These are phyloP conservation scores for Mucor indicus DNA, from an alignment of 371 early-diverging fungal genomes.

Conservation along the genomic window DNA sequence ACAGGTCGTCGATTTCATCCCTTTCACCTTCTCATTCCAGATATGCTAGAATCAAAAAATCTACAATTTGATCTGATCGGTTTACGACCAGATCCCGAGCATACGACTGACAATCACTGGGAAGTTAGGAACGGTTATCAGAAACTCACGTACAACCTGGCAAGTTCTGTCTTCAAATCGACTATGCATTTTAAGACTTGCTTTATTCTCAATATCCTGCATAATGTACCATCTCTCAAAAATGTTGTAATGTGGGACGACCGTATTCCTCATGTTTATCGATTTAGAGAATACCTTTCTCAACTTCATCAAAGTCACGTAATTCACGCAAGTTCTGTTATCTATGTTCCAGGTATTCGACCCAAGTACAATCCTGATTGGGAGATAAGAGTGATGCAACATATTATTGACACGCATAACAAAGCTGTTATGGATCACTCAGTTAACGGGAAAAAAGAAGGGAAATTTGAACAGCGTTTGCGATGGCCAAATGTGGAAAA, in stretches of 20 bases:
- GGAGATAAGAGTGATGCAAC: slow-evolving; percentile 41
- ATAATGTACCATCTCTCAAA: slow-evolving; percentile 36
- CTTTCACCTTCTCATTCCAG: slow-evolving; percentile 37
- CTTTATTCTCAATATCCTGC: slow-evolving; percentile 48
- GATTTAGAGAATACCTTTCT: slow-evolving; percentile 43
- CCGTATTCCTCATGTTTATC: slow-evolving; percentile 43
- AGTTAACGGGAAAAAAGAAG: not conserved
- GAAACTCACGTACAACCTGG: slow-evolving; percentile 9
- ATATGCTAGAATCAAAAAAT: slow-evolving; percentile 33
- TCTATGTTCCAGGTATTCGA: slow-evolving; percentile 37
- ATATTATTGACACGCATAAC: slow-evolving; percentile 46
- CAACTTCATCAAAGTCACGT: slow-evolving; percentile 9
- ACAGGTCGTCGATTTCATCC: slow-evolving; percentile 60
- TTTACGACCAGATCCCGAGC: slow-evolving; percentile 44
- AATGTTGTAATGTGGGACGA: slow-evolving; percentile 63
- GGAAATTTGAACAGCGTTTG: slow-evolving; percentile 4
- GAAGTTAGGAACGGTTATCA: not conserved
- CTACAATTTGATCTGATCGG: slow-evolving; percentile 56
- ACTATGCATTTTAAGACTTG: slow-evolving; percentile 61
- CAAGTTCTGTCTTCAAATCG: slow-evolving; percentile 28
- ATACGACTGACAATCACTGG: slow-evolving; percentile 14
- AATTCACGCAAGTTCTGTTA: slow-evolving; percentile 27
- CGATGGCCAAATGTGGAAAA: not conserved
- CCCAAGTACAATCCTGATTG: slow-evolving; percentile 46
- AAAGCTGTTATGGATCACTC: slow-evolving; percentile 18